Percentiles rank a stretch among this genome's conserved stretches.
Evolutionary conservation across 139 green algal genomes (phyloP).

Genomic region (Bryopsis sp.): DNA sequence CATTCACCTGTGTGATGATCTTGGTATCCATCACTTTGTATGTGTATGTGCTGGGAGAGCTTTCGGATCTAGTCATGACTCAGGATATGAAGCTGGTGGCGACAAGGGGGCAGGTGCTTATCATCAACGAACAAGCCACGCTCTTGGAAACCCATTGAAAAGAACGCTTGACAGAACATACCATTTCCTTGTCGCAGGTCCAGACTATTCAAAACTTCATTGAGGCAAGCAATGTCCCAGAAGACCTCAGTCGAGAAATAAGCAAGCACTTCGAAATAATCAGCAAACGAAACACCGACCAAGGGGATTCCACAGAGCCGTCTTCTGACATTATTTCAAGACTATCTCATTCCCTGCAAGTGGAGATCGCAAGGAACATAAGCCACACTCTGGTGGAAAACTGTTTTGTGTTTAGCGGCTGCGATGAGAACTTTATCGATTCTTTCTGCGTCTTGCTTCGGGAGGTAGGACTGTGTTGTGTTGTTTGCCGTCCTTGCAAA

Average conservation of each 20-base stretch:
- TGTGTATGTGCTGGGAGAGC: conserved; percentile 31
- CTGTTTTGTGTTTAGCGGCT: conserved; percentile 1
- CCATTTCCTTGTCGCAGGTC: too few relatives aligned
- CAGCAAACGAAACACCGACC: not conserved
- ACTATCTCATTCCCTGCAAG: conserved; percentile 23
- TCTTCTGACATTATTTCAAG: conserved; percentile 23
- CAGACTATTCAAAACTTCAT: conserved; percentile 29
- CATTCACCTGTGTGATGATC: conserved; percentile 28
- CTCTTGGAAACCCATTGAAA: too few relatives aligned
- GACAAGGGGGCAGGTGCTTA: too few relatives aligned
- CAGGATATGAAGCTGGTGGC: conserved; percentile 30
- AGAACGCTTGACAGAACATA: too few relatives aligned
- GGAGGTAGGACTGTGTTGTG: conserved; percentile 3
- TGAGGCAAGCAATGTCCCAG: conserved; percentile 14
- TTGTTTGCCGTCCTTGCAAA: too few relatives aligned
- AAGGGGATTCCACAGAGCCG: too few relatives aligned
- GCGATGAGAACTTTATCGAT: not conserved
- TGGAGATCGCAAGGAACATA: conserved; percentile 23
- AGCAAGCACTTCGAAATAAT: conserved; percentile 1
- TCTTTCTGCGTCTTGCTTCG: conserved; percentile 10
- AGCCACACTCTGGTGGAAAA: conserved; percentile 11
- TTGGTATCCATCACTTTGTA: conserved; percentile 31
- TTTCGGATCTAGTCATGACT: conserved; percentile 36
- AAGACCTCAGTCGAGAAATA: conserved; percentile 22
- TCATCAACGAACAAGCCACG: too few relatives aligned